A percentile compares a stretch with the other conserved stretches of the same genome.
Evolutionary conservation across 352 stramenopile species (phyloP).

Genomic region (Sclerospora graminicola): DNA sequence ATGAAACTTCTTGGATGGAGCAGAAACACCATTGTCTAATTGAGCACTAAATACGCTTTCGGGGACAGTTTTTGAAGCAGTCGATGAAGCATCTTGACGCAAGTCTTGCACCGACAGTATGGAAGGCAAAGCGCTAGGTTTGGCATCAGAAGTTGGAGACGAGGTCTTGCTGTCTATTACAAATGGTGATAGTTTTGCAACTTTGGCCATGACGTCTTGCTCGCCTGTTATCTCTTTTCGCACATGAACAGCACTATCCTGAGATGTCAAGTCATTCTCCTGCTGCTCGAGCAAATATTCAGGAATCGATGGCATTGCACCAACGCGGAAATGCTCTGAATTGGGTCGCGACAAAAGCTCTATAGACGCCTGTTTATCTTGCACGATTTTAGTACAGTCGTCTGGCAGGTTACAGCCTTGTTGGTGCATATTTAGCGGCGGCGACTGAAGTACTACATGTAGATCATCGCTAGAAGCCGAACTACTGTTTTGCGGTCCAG

Average conservation of each 20-base stretch:
- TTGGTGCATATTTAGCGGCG: slow-evolving; percentile 8
- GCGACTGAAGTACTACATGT: too few species aligned
- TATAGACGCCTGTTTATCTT: slow-evolving; percentile 7
- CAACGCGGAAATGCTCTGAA: slow-evolving; percentile 3
- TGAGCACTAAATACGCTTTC: not conserved
- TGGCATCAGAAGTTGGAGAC: not conserved
- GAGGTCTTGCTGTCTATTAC: not conserved
- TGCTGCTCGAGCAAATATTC: slow-evolving; percentile 10
- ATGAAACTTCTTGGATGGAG: not conserved
- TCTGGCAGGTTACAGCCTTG: slow-evolving; percentile 1
- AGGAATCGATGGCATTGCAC: slow-evolving; percentile 6
- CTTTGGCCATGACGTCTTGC: slow-evolving; percentile 1
- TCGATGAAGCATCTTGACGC: not conserved
- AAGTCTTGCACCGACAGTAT: not conserved
- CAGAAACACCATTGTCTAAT: not conserved
- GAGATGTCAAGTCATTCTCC: not conserved
- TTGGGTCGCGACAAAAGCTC: slow-evolving; percentile 6
- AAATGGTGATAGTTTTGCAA: not conserved
- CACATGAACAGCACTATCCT: not conserved
- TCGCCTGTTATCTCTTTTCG: slow-evolving; percentile 2
- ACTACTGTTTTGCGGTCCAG: slow-evolving; percentile 2
- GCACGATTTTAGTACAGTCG: not conserved
- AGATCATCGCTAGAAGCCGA: slow-evolving; percentile 7
- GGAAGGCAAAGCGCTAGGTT: not conserved
- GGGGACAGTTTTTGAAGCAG: not conserved